Base-by-base conservation (phyloP, 208 protist genomes). In the Crithidia expoeki region DNA sequence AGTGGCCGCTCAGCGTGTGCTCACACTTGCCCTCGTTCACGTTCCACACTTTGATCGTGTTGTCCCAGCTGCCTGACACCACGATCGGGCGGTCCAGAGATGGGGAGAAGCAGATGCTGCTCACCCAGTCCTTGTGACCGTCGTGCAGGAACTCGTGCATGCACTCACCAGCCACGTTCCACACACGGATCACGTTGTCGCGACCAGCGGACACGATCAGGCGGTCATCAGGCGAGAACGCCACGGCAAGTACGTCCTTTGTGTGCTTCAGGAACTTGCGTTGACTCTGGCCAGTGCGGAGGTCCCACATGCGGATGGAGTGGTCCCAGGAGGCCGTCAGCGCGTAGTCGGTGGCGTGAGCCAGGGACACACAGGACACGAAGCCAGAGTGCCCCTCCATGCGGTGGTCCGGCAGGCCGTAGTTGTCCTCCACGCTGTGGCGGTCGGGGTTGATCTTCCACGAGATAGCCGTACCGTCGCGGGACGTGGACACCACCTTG, bases 141-240 rank as follows among this genome's bases (percentile, higher is more conserved):
- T 96, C 86, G 50, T 91, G 90, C 53, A 65, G 61, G 73, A 99
- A 94, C 68, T 95, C 97, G 92, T 98, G 98, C 89, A 98, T 98
- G 90, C 96, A 99, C 85, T 99, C 97, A 76, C 98, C 99, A 66
- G 99, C 96, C 55, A 98, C 99, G 96, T 99, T 99, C 98, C 98
- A 99, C 63, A 95, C 73, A 49, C 97, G 98, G 81, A 99, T 96
- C 50, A 92, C 92, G 77, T 98, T 98, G 90, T 99, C 99, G 74
- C 98, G 94, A 23, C 95, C 97, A 57, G 95, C 98, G 42, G 98
- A 99, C 63, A 99, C 93, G 76, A 99, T 99, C 92, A 99, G 97
- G 73, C 98, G 95, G 91, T 99, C 99, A 77, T 99, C 98, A n/a
- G 92, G 86, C 12, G 98, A 99, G 98, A 99, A 99, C 72, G 98